These are phyloP conservation scores for Pleurotus tuoliensis DNA, from an alignment of 768 basidiomycete species.

Conservation along the genomic window DNA sequence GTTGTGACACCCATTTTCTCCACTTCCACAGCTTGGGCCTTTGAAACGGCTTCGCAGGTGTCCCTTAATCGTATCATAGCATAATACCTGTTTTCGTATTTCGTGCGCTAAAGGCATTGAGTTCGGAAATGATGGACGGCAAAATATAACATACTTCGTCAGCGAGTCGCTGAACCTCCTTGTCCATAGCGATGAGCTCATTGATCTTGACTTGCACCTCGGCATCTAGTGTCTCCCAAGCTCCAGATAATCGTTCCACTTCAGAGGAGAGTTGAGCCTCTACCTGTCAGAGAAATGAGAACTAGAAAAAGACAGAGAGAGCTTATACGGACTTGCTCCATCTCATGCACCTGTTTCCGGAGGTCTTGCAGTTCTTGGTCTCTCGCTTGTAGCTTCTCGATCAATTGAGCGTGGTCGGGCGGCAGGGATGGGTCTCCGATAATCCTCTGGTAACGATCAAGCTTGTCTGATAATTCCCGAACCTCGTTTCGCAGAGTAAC, in stretches of 20 bases:
- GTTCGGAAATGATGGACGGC: background rate
- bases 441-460: conserved; percentile 59
- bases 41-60: conserved; percentile 54
- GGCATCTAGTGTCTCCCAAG: conserved; percentile 82
- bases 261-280: conserved; percentile 79
- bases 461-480: conserved; percentile 36
- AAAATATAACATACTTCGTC: conserved; percentile 56
- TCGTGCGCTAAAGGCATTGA: conserved; percentile 67
- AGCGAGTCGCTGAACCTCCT: conserved; percentile 56
- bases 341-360: conserved; percentile 60
- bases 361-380: conserved; percentile 65
- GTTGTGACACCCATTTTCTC: conserved; percentile 30
- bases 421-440: conserved; percentile 57
- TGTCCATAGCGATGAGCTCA: conserved; percentile 72
- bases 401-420: conserved; percentile 49
- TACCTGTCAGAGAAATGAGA: conserved; percentile 36
- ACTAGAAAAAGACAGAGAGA: background rate
- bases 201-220: conserved; percentile 84
- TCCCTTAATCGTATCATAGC: conserved; percentile 89
- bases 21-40: too few relatives aligned
- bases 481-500: conserved; percentile 48
- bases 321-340: conserved; percentile 48
- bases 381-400: conserved; percentile 54
- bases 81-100: conserved; percentile 93
- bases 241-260: conserved; percentile 77